These are phyloP conservation scores for Sanghuangporus sanghuang DNA, from an alignment of 1,284 basidiomycete species.

Conservation along the genomic window DNA sequence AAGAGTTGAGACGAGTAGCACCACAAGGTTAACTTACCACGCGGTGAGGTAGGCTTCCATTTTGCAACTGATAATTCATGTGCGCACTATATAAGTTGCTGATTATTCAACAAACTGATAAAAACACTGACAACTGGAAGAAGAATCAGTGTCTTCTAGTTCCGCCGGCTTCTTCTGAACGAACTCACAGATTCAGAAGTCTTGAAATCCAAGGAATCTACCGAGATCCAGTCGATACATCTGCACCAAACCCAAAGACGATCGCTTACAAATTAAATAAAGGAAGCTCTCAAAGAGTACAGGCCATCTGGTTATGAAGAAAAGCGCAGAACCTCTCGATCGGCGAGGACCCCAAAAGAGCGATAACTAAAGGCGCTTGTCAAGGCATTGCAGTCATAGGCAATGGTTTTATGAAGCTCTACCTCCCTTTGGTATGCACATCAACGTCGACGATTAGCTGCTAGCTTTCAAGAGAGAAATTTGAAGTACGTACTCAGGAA, in stretches of 20 bases:
- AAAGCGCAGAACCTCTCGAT: constrained; percentile 8
- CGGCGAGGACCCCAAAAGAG: constrained; percentile 8
- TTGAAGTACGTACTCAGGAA: background rate
- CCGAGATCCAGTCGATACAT: background rate
- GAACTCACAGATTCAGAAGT: background rate
- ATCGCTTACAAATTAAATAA: constrained; percentile 8
- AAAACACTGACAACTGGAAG: background rate
- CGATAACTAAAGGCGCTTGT: background rate
- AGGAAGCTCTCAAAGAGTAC: constrained; percentile 6
- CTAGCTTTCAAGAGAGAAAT: background rate
- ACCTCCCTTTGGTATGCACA: constrained; percentile 4
- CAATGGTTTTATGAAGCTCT: no score
- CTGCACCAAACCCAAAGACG: background rate
- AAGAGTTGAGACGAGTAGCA: background rate
- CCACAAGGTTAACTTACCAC: background rate
- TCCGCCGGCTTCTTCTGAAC: background rate
- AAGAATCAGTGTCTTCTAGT: background rate
- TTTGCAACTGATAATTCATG: constrained; percentile 5
- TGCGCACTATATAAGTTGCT: background rate
- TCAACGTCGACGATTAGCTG: background rate
- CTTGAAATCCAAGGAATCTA: background rate
- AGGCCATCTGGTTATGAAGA: constrained; percentile 12
- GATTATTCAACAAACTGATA: background rate
- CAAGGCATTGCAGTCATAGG: no score
- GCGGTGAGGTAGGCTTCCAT: constrained; percentile 5